These are phyloP conservation scores for Gymnopilus junonius DNA, from an alignment of 768 basidiomycete genomes.

Conservation along the genomic window DNA sequence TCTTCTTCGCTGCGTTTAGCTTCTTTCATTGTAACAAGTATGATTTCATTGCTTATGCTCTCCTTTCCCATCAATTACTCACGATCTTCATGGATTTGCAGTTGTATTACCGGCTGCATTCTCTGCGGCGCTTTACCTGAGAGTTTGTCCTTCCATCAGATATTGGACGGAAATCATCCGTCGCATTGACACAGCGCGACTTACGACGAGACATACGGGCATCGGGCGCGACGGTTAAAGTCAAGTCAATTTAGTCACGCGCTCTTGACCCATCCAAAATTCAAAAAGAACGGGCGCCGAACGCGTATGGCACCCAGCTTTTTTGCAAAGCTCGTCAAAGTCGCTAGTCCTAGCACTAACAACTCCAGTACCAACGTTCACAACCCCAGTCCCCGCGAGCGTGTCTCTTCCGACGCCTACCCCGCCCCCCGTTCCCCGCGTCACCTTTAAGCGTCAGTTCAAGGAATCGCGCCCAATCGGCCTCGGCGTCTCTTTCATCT, in stretches of 20 bases:
- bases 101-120: neutral
- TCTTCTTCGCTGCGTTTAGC: neutral
- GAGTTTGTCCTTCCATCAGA: neutral
- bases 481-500: constrained; percentile 8
- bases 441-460: constrained; percentile 1
- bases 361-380: neutral
- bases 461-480: constrained; percentile 20
- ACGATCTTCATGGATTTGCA: neutral
- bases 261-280: neutral
- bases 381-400: constrained; percentile 18
- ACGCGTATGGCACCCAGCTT: constrained; percentile 30
- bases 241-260: neutral
- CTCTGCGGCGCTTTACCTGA: neutral
- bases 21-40: neutral
- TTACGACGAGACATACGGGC: neutral
- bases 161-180: neutral
- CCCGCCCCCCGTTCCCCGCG: constrained; percentile 9
- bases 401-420: constrained; percentile 23
- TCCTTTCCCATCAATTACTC: neutral
- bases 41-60: neutral
- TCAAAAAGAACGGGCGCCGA: constrained; percentile 3
- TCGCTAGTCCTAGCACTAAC: constrained; percentile 9
- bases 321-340: constrained; percentile 29
- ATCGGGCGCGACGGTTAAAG: neutral
- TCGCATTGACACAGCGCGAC: neutral